Percentiles rank a stretch among this genome's conserved stretches.
Conservation (phyloP, 257 asterid species). For the Solanum ahanhuiri region DNA sequence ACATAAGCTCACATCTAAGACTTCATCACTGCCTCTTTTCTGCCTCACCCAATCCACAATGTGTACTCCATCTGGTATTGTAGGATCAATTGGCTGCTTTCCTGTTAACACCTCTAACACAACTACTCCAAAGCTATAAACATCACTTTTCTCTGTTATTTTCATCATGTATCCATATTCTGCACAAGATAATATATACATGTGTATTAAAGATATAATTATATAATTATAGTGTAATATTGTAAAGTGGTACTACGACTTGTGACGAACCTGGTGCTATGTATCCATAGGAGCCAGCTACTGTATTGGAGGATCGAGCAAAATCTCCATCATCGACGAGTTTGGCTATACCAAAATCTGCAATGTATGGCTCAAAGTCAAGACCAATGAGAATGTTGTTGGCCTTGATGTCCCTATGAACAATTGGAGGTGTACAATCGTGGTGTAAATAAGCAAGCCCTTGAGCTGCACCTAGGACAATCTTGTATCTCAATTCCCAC, state of each 20-base stretch:
- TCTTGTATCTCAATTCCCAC: conserved; percentile 70
- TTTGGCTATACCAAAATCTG: conserved; percentile 85
- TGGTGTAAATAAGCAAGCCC: conserved; percentile 83
- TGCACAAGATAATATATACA: conserved; percentile 8
- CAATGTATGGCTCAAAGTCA: conserved; percentile 79
- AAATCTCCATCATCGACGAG: conserved; percentile 58
- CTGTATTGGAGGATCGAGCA: conserved; percentile 54
- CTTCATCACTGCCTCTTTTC: conserved; percentile 31
- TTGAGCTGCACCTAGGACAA: conserved; percentile 70
- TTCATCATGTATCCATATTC: conserved; percentile 83
- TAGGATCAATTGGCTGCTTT: conserved; percentile 72
- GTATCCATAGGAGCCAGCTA: conserved; percentile 88
- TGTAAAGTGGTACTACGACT: neutral
- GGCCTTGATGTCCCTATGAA: conserved; percentile 85
- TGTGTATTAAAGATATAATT: neutral
- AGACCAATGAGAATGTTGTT: conserved; percentile 71
- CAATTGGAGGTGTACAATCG: conserved; percentile 76
- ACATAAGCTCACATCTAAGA: conserved; percentile 34
- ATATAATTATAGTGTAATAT: neutral
- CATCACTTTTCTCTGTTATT: conserved; percentile 80
- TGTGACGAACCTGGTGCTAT: conserved; percentile 71
- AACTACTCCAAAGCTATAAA: conserved; percentile 81
- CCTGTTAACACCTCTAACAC: conserved; percentile 71
- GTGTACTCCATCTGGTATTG: conserved; percentile 72
- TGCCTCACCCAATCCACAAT: conserved; percentile 81